phyloP scores from a whole-genome alignment of 345 rosid species.

The Camelina neglecta region DNA sequence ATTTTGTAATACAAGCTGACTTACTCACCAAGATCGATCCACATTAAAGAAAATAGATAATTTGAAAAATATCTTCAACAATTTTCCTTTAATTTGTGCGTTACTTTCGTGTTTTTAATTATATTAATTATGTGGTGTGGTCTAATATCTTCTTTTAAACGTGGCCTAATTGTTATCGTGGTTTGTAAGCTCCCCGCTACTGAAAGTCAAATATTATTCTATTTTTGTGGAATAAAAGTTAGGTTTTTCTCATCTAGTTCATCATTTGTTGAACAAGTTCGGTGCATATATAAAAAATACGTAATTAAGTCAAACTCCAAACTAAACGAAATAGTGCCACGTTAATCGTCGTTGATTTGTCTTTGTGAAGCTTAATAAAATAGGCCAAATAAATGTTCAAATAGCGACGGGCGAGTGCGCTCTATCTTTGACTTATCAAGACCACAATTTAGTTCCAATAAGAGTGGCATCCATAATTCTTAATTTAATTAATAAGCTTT shows the following conservation, averaged over 20 bases:
- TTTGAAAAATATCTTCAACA: background rate
- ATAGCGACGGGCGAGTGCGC: constrained; percentile 9
- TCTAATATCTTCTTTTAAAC: background rate
- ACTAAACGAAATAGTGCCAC: constrained; percentile 6
- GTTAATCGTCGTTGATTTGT: constrained; percentile 21
- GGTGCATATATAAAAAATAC: background rate
- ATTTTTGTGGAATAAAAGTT: constrained; percentile 4
- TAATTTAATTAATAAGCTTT: background rate
- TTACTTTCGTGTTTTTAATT: background rate
- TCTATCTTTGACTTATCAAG: constrained; percentile 10
- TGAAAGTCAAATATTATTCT: constrained; percentile 28
- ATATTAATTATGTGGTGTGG: background rate
- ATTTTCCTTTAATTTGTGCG: background rate
- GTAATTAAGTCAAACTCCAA: constrained; percentile 8
- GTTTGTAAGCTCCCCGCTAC: background rate
- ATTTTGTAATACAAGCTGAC: too few relatives aligned
- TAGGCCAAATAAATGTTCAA: constrained; percentile 1
- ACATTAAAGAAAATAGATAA: background rate
- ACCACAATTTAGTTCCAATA: constrained; percentile 7
- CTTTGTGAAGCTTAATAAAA: background rate
- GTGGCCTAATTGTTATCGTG: constrained; percentile 12
- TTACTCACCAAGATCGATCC: too few relatives aligned
- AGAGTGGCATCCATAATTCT: background rate
- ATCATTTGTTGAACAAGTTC: background rate
- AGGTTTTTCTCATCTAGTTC: constrained; percentile 14